These are phyloP conservation scores for Populus simonii DNA, from an alignment of 345 rosid genomes.

Conservation along the genomic window DNA sequence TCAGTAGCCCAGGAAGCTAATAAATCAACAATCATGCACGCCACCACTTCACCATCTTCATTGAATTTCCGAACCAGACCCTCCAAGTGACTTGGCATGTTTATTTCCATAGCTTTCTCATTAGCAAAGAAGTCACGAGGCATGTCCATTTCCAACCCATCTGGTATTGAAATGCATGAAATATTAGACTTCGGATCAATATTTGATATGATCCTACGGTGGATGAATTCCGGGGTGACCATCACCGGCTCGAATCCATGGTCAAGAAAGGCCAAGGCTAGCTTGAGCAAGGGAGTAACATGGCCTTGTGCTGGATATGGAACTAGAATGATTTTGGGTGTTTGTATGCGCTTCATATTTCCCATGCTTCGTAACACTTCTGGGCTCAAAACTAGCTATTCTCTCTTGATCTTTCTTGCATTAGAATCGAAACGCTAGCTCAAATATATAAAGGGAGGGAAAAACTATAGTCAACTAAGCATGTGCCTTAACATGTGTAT, in stretches of 20 bases:
- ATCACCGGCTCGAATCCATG: slow-evolving; percentile 51
- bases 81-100: slow-evolving; percentile 61
- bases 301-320: slow-evolving; percentile 91
- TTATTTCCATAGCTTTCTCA: slow-evolving; percentile 57
- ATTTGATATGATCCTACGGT: slow-evolving; percentile 34
- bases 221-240: slow-evolving; percentile 54
- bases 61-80: slow-evolving; percentile 25
- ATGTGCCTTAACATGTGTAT: background rate
- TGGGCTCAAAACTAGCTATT: no score
- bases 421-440: no score
- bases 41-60: slow-evolving; percentile 32
- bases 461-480: background rate
- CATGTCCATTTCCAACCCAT: slow-evolving; percentile 30
- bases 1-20: slow-evolving; percentile 62
- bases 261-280: slow-evolving; percentile 43
- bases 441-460: background rate
- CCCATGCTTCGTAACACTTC: no score
- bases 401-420: no score
- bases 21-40: slow-evolving; percentile 64
- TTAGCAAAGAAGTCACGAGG: slow-evolving; percentile 58
- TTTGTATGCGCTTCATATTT: slow-evolving; percentile 12
- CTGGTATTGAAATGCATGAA: slow-evolving; percentile 42
- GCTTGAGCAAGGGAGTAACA: slow-evolving; percentile 67
- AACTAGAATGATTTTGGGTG: slow-evolving; percentile 48
- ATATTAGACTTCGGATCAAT: slow-evolving; percentile 18